phyloP scores from a whole-genome alignment of 208 protist genomes.

The Leishmania major region DNA sequence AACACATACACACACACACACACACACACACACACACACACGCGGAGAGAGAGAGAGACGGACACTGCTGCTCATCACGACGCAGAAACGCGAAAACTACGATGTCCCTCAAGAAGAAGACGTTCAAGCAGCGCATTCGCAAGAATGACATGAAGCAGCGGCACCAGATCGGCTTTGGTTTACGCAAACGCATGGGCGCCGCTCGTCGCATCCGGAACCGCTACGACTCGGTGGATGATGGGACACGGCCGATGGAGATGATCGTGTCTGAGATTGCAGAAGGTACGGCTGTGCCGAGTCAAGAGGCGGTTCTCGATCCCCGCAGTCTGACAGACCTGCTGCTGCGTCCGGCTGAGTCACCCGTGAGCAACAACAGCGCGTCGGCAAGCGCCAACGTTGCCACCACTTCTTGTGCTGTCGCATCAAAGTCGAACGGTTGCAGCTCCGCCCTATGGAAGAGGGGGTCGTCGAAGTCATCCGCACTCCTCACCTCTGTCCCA shows the following conservation, averaged over 20 bases:
- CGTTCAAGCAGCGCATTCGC: constrained; percentile 81
- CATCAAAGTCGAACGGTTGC: background rate
- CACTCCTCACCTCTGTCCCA: constrained; percentile 1
- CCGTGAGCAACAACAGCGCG: background rate
- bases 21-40: background rate
- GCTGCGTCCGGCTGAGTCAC: constrained; percentile 21
- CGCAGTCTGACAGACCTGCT: constrained; percentile 81
- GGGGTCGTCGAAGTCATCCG: background rate
- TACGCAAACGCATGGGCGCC: constrained; percentile 72
- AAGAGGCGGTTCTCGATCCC: constrained; percentile 64
- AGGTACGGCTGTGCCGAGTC: constrained; percentile 60
- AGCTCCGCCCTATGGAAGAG: background rate
- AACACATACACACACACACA: background rate
- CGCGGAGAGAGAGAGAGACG: background rate
- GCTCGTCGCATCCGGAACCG: constrained; percentile 59
- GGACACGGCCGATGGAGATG: constrained; percentile 59
- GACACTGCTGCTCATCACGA: background rate
- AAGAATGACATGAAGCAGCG: constrained; percentile 78
- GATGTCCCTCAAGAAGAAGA: constrained; percentile 56
- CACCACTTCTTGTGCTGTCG: background rate
- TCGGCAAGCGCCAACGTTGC: background rate
- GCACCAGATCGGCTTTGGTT: constrained; percentile 45
- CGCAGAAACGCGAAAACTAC: background rate
- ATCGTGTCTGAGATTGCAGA: constrained; percentile 66
- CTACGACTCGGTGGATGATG: constrained; percentile 64